Evolutionary conservation across 768 basidiomycete genomes (phyloP).

Genomic region (Boletus rufocinnamomeus): DNA sequence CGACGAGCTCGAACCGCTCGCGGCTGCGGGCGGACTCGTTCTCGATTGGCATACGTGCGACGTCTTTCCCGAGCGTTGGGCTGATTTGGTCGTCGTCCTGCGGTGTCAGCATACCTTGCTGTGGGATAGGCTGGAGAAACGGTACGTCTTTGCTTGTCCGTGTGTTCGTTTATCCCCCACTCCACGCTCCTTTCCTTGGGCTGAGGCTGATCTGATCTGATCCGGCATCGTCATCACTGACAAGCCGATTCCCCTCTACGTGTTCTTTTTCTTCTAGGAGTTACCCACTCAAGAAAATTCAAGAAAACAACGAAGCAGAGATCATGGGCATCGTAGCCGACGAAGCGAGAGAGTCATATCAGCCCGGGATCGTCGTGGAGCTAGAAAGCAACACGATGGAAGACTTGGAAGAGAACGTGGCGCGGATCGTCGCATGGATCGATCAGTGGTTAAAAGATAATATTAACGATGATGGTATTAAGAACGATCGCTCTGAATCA

Average conservation of each 20-base stretch:
- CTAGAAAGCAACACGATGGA: slow-evolving; percentile 73
- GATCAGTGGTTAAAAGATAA: slow-evolving; percentile 55
- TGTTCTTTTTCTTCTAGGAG: slow-evolving; percentile 46
- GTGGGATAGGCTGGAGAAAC: slow-evolving; percentile 88
- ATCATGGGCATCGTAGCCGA: slow-evolving; percentile 93
- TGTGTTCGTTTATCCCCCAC: neutral
- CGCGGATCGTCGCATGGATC: slow-evolving; percentile 88
- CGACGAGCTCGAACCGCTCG: slow-evolving; percentile 81
- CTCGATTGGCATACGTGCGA: slow-evolving; percentile 97
- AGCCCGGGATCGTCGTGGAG: slow-evolving; percentile 83
- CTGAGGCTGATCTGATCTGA: neutral
- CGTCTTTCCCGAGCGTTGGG: slow-evolving; percentile 93
- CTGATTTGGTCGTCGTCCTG: slow-evolving; percentile 91
- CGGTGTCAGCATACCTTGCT: slow-evolving; percentile 84
- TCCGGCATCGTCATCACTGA: neutral
- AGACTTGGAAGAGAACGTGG: slow-evolving; percentile 86
- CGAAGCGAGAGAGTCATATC: slow-evolving; percentile 87
- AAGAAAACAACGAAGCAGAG: slow-evolving; percentile 98
- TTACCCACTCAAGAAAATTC: slow-evolving; percentile 90
- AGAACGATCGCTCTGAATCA: neutral
- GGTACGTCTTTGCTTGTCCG: slow-evolving; percentile 47
- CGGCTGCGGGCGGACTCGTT: slow-evolving; percentile 71
- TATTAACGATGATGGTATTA: neutral
- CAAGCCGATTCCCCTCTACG: neutral
- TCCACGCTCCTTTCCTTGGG: neutral